These are phyloP conservation scores for Erythrophleum ivorense DNA, from an alignment of 331 rosid genomes.

Conservation along the genomic window DNA sequence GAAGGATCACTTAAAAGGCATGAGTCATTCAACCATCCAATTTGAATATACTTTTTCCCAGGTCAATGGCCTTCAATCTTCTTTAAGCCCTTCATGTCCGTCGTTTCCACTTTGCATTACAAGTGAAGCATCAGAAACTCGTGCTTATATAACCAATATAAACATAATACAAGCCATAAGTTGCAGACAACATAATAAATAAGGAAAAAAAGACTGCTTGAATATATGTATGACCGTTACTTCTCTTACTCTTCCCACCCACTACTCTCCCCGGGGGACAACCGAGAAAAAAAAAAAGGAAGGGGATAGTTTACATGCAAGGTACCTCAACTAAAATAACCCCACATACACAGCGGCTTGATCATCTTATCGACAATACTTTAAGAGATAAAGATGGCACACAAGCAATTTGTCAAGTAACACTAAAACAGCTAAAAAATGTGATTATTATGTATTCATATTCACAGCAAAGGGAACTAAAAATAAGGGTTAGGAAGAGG, in stretches of 20 bases:
- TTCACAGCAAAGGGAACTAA: neutral
- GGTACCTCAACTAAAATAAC: neutral
- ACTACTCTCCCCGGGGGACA: neutral
- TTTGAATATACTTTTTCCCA: too few relatives aligned
- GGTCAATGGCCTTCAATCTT: too few relatives aligned
- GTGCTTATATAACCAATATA: too few relatives aligned
- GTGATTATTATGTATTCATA: neutral
- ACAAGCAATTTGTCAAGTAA: too few relatives aligned
- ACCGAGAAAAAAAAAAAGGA: neutral
- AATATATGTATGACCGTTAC: neutral
- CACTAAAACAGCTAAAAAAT: too few relatives aligned
- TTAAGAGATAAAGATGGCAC: too few relatives aligned
- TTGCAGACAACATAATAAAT: constrained; percentile 15
- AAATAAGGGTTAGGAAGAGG: constrained; percentile 12
- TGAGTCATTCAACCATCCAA: neutral
- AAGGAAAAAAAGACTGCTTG: constrained; percentile 1
- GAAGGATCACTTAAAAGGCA: neutral
- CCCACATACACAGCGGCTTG: too few relatives aligned
- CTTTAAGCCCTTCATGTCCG: too few relatives aligned
- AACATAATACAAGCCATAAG: neutral
- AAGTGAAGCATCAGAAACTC: too few relatives aligned
- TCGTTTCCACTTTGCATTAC: too few relatives aligned
- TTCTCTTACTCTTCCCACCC: neutral
- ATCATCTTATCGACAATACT: too few relatives aligned
- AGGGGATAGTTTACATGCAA: neutral